phyloP scores from a whole-genome alignment of 2,329 filamentous ascomycete species.

The Arthroderma sp. region DNA sequence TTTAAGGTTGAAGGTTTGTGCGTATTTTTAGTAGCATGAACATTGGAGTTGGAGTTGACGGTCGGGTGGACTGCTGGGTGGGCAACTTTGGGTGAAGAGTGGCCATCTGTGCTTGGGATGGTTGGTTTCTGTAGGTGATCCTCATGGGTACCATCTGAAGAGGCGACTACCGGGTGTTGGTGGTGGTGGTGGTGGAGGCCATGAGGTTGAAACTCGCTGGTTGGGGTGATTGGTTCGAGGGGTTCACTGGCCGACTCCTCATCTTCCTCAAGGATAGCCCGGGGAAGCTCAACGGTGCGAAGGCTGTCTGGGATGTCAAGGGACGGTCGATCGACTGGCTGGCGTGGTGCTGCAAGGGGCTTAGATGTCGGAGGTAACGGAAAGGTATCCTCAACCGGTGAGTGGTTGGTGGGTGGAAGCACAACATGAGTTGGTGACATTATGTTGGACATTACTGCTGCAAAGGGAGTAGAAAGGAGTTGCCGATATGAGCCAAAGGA shows the following conservation, averaged over 20 bases:
- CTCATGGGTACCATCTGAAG: not conserved
- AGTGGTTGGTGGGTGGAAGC: constrained; percentile 3
- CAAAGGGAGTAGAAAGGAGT: too few relatives aligned
- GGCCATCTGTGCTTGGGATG: constrained; percentile 10
- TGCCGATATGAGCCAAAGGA: too few relatives aligned
- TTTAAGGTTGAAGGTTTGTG: constrained; percentile 9
- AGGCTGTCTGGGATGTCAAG: constrained; percentile 6
- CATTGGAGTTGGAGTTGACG: not conserved
- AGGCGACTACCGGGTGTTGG: too few relatives aligned
- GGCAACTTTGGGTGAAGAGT: constrained; percentile 9
- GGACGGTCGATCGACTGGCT: constrained; percentile 2
- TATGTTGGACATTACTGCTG: constrained; percentile 4
- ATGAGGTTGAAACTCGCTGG: constrained; percentile 9
- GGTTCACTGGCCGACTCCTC: constrained; percentile 14
- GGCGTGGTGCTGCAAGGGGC: not conserved
- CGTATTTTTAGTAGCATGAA: constrained; percentile 1
- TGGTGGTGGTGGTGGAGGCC: not conserved
- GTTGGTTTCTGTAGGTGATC: constrained; percentile 8
- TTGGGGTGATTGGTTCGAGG: constrained; percentile 13
- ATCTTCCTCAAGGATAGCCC: constrained; percentile 11
- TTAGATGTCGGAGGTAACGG: not conserved
- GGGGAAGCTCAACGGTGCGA: constrained; percentile 9
- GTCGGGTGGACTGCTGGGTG: not conserved
- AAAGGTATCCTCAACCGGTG: not conserved
- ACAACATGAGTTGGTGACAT: constrained; percentile 3